These are phyloP conservation scores for Phyllosticta capitalensis DNA, from an alignment of 2,329 filamentous ascomycete species.

Conservation along the genomic window DNA sequence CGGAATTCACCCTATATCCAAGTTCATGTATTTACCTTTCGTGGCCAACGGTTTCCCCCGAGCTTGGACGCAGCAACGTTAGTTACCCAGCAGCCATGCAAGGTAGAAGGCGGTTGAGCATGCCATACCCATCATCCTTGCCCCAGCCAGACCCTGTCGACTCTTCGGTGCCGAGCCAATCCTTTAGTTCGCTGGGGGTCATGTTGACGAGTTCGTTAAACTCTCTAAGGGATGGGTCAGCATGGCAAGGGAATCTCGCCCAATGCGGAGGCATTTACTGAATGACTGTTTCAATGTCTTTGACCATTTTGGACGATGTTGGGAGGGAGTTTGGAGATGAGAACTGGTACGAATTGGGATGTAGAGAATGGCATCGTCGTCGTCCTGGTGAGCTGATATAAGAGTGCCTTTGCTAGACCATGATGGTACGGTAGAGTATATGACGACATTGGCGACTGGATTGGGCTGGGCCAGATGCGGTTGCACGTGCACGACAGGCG, in stretches of 20 bases:
- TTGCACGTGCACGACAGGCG: background rate
- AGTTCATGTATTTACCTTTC: constrained; percentile 33
- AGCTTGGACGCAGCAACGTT: constrained; percentile 17
- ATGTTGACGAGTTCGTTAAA: constrained; percentile 62
- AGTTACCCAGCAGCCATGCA: background rate
- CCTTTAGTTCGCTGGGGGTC: constrained; percentile 49
- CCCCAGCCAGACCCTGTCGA: constrained; percentile 51
- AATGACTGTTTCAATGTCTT: constrained; percentile 43
- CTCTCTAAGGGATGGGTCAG: constrained; percentile 32
- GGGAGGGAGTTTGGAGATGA: background rate
- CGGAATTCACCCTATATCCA: background rate
- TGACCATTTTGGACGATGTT: constrained; percentile 36
- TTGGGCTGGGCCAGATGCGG: background rate
- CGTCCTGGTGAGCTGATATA: background rate
- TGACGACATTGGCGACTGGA: constrained; percentile 6
- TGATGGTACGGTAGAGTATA: background rate
- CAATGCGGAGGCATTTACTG: constrained; percentile 23
- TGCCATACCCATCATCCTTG: constrained; percentile 34
- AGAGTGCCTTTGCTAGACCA: background rate
- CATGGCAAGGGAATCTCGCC: background rate
- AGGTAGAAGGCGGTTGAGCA: background rate
- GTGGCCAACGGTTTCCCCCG: constrained; percentile 55
- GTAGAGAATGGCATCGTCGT: background rate
- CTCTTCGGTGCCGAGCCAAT: constrained; percentile 52
- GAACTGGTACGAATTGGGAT: background rate